These are phyloP conservation scores for Sugiyamaella neomexicana DNA, from an alignment of 1,139 yeast genomes.

Conservation along the genomic window DNA sequence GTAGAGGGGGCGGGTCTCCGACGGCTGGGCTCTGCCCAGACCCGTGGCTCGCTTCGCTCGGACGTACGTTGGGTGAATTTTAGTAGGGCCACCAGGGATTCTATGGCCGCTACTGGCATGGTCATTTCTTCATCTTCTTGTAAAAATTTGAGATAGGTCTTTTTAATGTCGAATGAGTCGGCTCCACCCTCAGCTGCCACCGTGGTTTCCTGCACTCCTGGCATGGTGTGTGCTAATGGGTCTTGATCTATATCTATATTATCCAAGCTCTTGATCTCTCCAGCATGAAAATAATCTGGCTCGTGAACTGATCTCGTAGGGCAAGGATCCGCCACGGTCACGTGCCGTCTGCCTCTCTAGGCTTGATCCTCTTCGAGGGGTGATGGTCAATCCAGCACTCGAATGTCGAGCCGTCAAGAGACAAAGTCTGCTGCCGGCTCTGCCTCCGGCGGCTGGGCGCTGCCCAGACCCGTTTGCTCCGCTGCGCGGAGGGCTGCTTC, in stretches of 20 bases:
- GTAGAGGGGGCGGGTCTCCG: not conserved
- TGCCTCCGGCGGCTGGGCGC: too few species aligned
- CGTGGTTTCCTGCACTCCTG: not conserved
- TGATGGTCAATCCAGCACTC: too few species aligned
- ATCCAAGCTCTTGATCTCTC: not conserved
- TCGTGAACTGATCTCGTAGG: too few species aligned
- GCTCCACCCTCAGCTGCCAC: not conserved
- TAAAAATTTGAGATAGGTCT: slow-evolving; percentile 74
- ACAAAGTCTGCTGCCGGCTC: too few species aligned
- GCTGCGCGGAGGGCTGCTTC: too few species aligned
- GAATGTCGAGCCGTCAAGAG: too few species aligned
- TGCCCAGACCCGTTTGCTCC: too few species aligned
- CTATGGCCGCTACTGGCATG: slow-evolving; percentile 99
- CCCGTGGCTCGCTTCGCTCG: not conserved
- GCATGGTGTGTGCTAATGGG: not conserved
- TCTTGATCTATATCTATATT: too few species aligned
- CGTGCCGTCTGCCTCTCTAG: too few species aligned
- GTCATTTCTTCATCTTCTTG: slow-evolving; percentile 92
- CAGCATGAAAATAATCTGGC: slow-evolving; percentile 1
- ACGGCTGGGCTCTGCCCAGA: slow-evolving; percentile 13
- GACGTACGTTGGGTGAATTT: slow-evolving; percentile 64
- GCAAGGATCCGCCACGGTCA: not conserved
- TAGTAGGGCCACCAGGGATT: slow-evolving; percentile 81
- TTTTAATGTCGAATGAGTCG: slow-evolving; percentile 65
- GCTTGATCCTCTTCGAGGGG: too few species aligned